Conservation (phyloP, 768 basidiomycete genomes). For the Cubamyces lactineus region DNA sequence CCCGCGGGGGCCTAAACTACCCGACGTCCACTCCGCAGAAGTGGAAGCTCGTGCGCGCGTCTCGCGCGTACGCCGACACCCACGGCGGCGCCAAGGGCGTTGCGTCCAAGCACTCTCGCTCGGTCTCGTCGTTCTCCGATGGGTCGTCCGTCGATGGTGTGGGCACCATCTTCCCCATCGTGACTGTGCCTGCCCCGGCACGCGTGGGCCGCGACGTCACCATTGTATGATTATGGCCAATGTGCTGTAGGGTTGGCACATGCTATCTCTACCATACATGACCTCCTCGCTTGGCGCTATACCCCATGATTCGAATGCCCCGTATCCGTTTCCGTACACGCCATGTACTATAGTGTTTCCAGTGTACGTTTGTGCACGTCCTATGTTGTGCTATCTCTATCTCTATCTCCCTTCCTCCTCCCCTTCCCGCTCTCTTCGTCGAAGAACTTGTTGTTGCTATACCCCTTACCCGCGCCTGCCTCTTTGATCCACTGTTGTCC, state of each 20-base stretch:
- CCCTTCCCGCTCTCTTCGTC: no score
- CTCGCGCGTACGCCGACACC: background rate
- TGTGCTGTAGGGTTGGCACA: background rate
- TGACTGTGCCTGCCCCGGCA: background rate
- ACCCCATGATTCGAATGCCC: no score
- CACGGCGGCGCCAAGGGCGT: background rate
- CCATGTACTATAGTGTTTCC: no score
- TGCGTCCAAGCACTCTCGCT: background rate
- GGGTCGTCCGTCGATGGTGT: background rate
- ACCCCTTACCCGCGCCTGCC: no score
- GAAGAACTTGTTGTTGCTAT: no score
- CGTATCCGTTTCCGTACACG: no score
- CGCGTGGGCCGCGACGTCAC: background rate
- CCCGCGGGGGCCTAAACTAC: background rate
- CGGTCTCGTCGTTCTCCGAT: background rate
- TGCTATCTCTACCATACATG: no score
- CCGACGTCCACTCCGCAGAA: background rate
- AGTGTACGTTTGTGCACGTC: no score
- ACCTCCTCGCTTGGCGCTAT: no score
- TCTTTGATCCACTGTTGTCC: no score
- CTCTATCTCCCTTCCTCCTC: no score
- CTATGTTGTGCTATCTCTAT: no score
- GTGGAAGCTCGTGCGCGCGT: background rate
- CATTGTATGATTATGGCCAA: background rate
- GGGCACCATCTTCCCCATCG: background rate